A percentile compares a stretch with the other conserved stretches of the same genome.
These are phyloP conservation scores for Boletus rubroflammeus DNA, from an alignment of 768 basidiomycete genomes.

Conservation along the genomic window DNA sequence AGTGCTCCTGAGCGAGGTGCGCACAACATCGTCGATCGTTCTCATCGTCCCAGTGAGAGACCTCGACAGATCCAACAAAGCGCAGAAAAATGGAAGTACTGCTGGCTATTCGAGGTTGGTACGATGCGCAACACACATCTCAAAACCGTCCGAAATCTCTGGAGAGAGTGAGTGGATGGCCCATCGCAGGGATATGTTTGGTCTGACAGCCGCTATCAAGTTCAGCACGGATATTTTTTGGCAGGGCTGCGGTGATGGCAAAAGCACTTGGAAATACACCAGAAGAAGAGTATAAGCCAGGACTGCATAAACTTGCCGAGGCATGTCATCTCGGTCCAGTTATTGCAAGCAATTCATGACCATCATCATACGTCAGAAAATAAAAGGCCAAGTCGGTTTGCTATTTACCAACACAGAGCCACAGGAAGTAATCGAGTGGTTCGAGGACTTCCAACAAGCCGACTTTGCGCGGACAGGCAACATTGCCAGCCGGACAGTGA, in stretches of 20 bases:
- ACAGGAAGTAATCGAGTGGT: slow-evolving; percentile 93
- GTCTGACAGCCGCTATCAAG: slow-evolving; percentile 10
- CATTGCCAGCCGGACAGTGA: slow-evolving; percentile 66
- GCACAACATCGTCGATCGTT: slow-evolving; percentile 20
- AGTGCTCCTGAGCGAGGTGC: slow-evolving; percentile 74
- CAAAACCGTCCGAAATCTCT: slow-evolving; percentile 88
- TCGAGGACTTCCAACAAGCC: slow-evolving; percentile 80
- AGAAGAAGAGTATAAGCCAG: slow-evolving; percentile 81
- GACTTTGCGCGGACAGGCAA: slow-evolving; percentile 93
- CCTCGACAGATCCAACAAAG: slow-evolving; percentile 71
- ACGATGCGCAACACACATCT: slow-evolving; percentile 94
- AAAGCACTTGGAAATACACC: slow-evolving; percentile 87
- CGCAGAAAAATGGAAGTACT: slow-evolving; percentile 88
- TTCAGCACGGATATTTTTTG: slow-evolving; percentile 88
- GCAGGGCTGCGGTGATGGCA: slow-evolving; percentile 85
- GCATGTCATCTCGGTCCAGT: slow-evolving; percentile 42
- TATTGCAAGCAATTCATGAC: slow-evolving; percentile 5
- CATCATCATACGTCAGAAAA: slow-evolving; percentile 51
- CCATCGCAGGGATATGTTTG: background rate
- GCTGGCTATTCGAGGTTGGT: slow-evolving; percentile 94
- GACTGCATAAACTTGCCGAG: slow-evolving; percentile 74
- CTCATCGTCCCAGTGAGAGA: slow-evolving; percentile 5
- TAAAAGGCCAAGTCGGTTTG: slow-evolving; percentile 92
- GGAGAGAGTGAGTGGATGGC: slow-evolving; percentile 73
- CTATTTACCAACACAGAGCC: slow-evolving; percentile 89